phyloP scores from a whole-genome alignment of 768 basidiomycete species.

The Leucocoprinus sp. region DNA sequence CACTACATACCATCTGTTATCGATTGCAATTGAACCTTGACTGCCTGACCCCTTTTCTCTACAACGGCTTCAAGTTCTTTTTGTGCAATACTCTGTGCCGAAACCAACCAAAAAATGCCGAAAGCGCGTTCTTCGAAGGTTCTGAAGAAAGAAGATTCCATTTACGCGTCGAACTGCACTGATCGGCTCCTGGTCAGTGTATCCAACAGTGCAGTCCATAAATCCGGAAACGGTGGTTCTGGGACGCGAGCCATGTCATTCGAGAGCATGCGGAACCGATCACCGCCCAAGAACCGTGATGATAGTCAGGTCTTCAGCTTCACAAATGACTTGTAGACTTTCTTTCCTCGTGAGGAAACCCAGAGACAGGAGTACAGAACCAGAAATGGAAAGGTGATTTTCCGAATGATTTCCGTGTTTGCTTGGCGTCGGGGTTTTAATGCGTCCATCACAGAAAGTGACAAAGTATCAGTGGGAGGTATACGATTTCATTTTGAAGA shows the following conservation, averaged over 20 bases:
- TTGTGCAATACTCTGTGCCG: background rate
- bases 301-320: background rate
- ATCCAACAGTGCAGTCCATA: background rate
- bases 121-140: background rate
- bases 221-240: background rate
- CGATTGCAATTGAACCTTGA: background rate
- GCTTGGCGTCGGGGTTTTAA: background rate
- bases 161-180: background rate
- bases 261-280: background rate
- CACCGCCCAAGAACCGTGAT: background rate
- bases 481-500: constrained; percentile 42
- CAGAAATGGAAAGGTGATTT: constrained; percentile 26
- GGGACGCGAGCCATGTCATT: background rate
- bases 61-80: background rate
- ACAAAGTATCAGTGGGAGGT: constrained; percentile 53
- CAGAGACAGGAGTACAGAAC: constrained; percentile 26
- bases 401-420: background rate
- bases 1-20: background rate
- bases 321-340: background rate
- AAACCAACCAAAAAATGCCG: background rate
- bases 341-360: constrained; percentile 19
- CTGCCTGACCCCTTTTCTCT: too few relatives aligned
- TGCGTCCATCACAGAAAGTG: constrained; percentile 27
- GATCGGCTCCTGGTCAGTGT: background rate
- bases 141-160: constrained; percentile 1